Base-by-base conservation (phyloP, 805 yeast genomes). In the Kazachstania bromeliacearum region DNA sequence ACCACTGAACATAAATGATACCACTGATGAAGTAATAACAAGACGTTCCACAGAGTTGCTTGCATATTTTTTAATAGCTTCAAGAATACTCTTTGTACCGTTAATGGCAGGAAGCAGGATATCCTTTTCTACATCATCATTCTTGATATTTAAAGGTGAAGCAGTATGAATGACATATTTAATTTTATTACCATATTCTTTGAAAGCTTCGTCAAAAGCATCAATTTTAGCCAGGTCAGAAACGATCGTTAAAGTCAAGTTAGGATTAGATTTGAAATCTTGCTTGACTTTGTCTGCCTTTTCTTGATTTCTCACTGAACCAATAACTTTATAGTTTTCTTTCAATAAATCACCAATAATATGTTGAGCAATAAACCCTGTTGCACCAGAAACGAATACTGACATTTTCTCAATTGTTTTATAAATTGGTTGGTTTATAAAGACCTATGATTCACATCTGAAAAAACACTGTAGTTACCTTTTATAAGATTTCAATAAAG, bases 101-200 rank as follows among this genome's bases (percentile, higher is more conserved):
- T 64, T 51, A 4, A 73, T 57, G 1, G 82, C 80, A 3, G 84
- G 83, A 17, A 53, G 61, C 39, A 75, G 56, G 36, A 76, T 59
- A 15, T 71, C 77, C 34, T 67, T 66, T 39, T 68, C 77, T 22
- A 46, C 51, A 24, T 68, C 59, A 41, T 67, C 62, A 10, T 62
- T 54, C 8, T 66, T 62, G 50, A 66, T 69, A 19, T 65, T 59
- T 50, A 70, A 70, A 10, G 83, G 81, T 10, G 79, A 69, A 2
- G 84, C 83, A 7, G 78, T 67, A 53, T 77, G 84, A 28, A 76
- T 45, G 34, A 77, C 75, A 23, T 67, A 71, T 9, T 61, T 60
- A 38, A 75, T 67, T 28, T 75, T 78, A 23, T 70, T 68, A 41
- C 69, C 67, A 22, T 57, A 53, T 16, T 59, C 53, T 28, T 57